Percentiles rank a stretch among this genome's conserved stretches.
phyloP scores from a whole-genome alignment of 257 asterid genomes.

The Nicotiana sylvestris region DNA sequence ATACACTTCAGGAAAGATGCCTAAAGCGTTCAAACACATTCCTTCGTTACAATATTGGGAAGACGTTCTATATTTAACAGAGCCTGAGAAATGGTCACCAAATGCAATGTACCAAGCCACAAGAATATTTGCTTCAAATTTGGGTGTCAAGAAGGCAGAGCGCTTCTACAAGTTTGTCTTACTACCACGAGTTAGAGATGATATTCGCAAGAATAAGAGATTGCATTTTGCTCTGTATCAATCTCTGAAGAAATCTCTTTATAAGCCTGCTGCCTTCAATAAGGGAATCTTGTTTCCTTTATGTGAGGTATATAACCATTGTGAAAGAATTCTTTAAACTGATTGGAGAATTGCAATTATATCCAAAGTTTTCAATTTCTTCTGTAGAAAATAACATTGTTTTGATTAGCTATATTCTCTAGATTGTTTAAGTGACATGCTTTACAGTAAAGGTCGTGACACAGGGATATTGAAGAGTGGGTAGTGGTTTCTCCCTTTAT shows the following conservation, averaged over 20 bases:
- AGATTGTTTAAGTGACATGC: background rate
- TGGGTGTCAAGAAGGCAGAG: slow-evolving; percentile 82
- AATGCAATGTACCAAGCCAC: slow-evolving; percentile 92
- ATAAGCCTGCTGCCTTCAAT: slow-evolving; percentile 93
- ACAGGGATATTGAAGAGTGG: background rate
- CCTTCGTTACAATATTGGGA: slow-evolving; percentile 79
- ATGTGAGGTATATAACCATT: slow-evolving; percentile 58
- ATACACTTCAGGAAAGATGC: slow-evolving; percentile 82
- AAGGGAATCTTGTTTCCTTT: slow-evolving; percentile 79
- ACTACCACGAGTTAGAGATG: slow-evolving; percentile 92
- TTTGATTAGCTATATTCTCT: background rate
- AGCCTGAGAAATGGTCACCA: slow-evolving; percentile 92
- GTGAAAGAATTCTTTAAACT: background rate
- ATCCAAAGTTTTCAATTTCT: background rate
- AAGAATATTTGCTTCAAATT: slow-evolving; percentile 84
- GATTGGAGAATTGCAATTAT: background rate
- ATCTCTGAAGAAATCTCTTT: slow-evolving; percentile 73
- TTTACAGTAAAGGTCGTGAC: background rate
- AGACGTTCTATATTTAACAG: slow-evolving; percentile 77
- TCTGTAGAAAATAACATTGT: background rate
- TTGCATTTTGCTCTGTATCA: slow-evolving; percentile 85
- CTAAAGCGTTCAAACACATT: slow-evolving; percentile 86
- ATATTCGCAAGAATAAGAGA: slow-evolving; percentile 74
- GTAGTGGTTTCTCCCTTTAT: background rate
- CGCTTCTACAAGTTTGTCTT: slow-evolving; percentile 80